Base-by-base conservation (phyloP, 257 asterid species). In the Vinca minor region DNA sequence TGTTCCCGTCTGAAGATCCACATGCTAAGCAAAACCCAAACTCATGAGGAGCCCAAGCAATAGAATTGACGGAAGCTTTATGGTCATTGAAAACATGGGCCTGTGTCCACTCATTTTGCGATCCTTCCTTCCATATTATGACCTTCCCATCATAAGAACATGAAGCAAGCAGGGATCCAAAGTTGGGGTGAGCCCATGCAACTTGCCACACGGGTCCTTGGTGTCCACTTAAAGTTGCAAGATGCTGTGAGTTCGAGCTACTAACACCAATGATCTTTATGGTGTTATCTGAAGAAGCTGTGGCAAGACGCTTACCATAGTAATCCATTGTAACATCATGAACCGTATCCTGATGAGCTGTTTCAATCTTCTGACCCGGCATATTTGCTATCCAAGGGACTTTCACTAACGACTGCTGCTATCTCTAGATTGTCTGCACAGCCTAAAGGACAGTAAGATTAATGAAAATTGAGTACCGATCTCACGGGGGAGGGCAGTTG, bases 171-270 rank as follows among this genome's bases (percentile, higher is more conserved):
- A 82, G 77, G 13, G 94, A 88, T 6, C 96, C 94, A 21, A 82
- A 85, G 66, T 85, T 87, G 5, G 95, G 95, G 49, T 85, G 94
- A 42, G 91, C 94, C 95, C 94, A 87, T 5, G 82, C 70, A 1
- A 73, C 94, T 73, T 87, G 91, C 95, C 95, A 87, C 13, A 87
- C 95, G 0, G 94, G 87, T 61, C 95, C 95, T 69, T 78, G 85
- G 68, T 85, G 91, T 18, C 91, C 91, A 0, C 74, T 75, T 52
- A 85, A 47, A 70, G 94, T 85, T 26, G 95, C 88, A 55, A 87
- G 94, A 42, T 63, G 86, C 77, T 83, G 91, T 12, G 88, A 85
- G 52, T 76, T 76, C 3, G 93, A 73, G 78, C 65, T 77, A 71
- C 70, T 74, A 26, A 85, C 80, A 64, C 91, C 91, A 4, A 74